Evolutionary conservation across 1,284 basidiomycete genomes (phyloP).

Genomic region (Sporisorium graminicola): DNA sequence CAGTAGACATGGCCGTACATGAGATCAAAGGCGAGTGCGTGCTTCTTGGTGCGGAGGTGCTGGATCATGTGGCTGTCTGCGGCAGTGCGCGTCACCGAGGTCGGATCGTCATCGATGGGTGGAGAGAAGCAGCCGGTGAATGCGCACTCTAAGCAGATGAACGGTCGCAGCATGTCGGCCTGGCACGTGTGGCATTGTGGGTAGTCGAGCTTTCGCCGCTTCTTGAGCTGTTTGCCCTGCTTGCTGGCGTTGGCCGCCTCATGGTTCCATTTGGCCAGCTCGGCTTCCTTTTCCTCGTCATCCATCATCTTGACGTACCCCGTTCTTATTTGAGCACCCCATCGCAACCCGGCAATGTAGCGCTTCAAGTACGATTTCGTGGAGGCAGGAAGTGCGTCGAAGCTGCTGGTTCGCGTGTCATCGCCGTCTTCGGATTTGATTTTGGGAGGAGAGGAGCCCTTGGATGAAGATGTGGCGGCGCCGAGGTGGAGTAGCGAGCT

Average conservation of each 20-base stretch:
- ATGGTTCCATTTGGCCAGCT: conserved; percentile 15
- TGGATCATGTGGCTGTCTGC: conserved; percentile 48
- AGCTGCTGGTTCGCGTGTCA: conserved; percentile 17
- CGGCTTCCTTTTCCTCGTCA: conserved; percentile 44
- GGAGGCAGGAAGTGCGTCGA: conserved; percentile 23
- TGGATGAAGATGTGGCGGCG: conserved; percentile 7
- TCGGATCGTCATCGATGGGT: conserved; percentile 28
- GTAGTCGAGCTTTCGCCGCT: conserved; percentile 53
- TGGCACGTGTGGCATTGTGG: conserved; percentile 60
- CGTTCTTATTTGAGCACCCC: conserved; percentile 53
- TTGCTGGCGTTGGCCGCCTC: conserved; percentile 28
- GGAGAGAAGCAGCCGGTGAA: conserved; percentile 59
- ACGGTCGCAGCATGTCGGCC: conserved; percentile 61
- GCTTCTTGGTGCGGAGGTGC: conserved; percentile 28
- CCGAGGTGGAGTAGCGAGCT: conserved; percentile 28
- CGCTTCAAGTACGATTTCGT: conserved; percentile 40
- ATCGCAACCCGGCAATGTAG: conserved; percentile 60
- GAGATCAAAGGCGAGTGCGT: conserved; percentile 60
- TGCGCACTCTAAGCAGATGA: conserved; percentile 65
- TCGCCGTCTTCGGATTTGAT: conserved; percentile 46
- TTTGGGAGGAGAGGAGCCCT: conserved; percentile 10
- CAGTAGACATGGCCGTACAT: conserved; percentile 65
- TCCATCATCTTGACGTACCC: conserved; percentile 55
- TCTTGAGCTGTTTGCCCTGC: conserved; percentile 32
- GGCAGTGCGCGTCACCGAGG: conserved; percentile 13